phyloP scores from a whole-genome alignment of 768 basidiomycete genomes.

The Suillus hirtellus region DNA sequence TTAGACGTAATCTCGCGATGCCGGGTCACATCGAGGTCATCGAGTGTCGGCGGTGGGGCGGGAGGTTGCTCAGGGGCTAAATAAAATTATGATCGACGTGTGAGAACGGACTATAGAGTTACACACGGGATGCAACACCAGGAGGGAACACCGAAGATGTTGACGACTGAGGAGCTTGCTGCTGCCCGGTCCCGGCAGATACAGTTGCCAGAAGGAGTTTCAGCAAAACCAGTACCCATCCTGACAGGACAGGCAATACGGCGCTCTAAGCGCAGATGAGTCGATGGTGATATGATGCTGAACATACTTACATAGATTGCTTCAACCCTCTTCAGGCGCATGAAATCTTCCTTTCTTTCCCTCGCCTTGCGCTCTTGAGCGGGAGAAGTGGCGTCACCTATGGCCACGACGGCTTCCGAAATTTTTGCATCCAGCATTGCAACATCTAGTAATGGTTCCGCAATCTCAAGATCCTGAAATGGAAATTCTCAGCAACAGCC shows the following conservation, averaged over 20 bases:
- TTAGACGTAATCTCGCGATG: constrained; percentile 98
- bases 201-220: constrained; percentile 93
- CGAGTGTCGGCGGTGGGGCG: constrained; percentile 70
- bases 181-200: constrained; percentile 65
- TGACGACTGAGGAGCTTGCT: constrained; percentile 63
- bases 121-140: constrained; percentile 64
- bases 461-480: constrained; percentile 54
- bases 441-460: constrained; percentile 71
- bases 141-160: constrained; percentile 73
- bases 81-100: constrained; percentile 10
- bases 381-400: constrained; percentile 49
- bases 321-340: constrained; percentile 88
- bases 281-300: constrained; percentile 4
- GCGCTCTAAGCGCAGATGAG: constrained; percentile 55
- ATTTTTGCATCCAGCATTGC: constrained; percentile 74
- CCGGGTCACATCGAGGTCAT: constrained; percentile 90
- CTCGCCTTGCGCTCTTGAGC: constrained; percentile 62
- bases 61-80: constrained; percentile 64
- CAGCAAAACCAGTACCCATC: constrained; percentile 90
- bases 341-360: constrained; percentile 75
- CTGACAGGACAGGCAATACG: constrained; percentile 80
- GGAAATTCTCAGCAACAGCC: constrained; percentile 6
- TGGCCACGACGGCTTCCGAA: constrained; percentile 56
- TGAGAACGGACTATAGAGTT: neutral
- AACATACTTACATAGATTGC: constrained; percentile 78